Base-by-base conservation (phyloP, 129 eudicot genomes). In the Rutidosis leptorrhynchoides region DNA sequence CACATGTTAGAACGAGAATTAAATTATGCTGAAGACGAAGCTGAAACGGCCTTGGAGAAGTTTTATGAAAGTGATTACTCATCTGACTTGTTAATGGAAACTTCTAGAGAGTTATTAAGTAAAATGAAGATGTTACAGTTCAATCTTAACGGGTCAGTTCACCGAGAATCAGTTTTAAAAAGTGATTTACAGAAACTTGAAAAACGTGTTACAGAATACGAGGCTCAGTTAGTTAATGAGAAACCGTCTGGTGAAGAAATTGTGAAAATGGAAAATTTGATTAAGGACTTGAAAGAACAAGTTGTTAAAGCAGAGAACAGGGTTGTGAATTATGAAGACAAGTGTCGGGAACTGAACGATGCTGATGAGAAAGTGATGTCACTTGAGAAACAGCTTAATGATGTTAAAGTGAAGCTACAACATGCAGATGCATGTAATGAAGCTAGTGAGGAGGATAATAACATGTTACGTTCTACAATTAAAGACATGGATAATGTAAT, bases 401-500 rank as follows among this genome's bases (percentile, higher is more conserved):
- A 88, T 7, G 57, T 85, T 56, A 89, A 81, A 26, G 52, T 70
- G 61, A 76, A 70, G 82, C 80, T 83, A 56, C 86, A 78, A 66
- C 80, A 78, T 42, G 93, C 83, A 2, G 84, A 72, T 60, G 91
- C 93, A 70, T 76, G 82, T 67, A 79, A 82, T 51, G 96, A 94
- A 64, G 99, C 97, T 46, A 82, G 80, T 75, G 70, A 58, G 60
- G 99, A 94, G 79, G 88, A 81, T 62, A 86, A 82, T 65, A 71
- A 0, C 73, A 84, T 89, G 99, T 24, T 86, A 22, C 45, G 64
- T 61, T 77, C 84, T 35, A 74, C 77, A 11, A 77, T 84, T 53
- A 74, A 80, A 55, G 99, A 94, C 72, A 94, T 89, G 95, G 90
- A 74, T 43, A 78, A 76, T 81, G 73, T 89, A 52, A 94, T 89